A percentile compares a stretch with the other conserved stretches of the same genome.
phyloP scores from a whole-genome alignment of 257 asterid species.

The Knoxia roxburghii region DNA sequence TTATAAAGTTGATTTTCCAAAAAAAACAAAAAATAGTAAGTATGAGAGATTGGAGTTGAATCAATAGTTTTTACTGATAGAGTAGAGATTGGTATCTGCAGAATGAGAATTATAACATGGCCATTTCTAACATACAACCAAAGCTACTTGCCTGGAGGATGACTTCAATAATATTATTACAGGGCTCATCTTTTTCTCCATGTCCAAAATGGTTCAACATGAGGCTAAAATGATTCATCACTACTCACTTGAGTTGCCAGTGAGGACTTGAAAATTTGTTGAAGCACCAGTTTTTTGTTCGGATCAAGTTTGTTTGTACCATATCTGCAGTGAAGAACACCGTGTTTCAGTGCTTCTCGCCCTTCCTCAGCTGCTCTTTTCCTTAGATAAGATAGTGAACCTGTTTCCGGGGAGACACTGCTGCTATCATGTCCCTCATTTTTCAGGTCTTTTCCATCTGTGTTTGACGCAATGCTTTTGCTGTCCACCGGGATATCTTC shows the following conservation, averaged over 20 bases:
- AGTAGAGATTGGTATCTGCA: no score
- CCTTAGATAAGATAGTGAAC: conserved; percentile 45
- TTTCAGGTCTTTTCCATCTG: conserved; percentile 22
- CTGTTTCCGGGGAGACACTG: conserved; percentile 14
- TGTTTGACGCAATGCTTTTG: not conserved
- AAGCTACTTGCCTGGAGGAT: no score
- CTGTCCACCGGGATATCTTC: conserved; percentile 6
- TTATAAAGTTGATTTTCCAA: no score
- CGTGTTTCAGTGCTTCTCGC: conserved; percentile 41
- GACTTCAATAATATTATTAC: no score
- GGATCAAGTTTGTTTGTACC: conserved; percentile 32
- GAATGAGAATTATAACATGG: not conserved
- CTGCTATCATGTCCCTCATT: conserved; percentile 15
- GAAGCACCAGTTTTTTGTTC: conserved; percentile 34
- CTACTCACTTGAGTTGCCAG: conserved; percentile 37
- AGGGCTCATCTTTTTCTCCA: not conserved
- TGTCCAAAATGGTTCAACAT: conserved; percentile 4
- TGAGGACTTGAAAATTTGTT: conserved; percentile 60
- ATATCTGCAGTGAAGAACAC: conserved; percentile 35
- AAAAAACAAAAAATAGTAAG: no score
- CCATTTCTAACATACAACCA: not conserved
- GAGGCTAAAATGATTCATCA: conserved; percentile 23
- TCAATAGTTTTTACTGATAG: no score
- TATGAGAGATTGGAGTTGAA: no score
- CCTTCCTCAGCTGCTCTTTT: conserved; percentile 55